Evolutionary conservation across 2,329 filamentous ascomycete genomes (phyloP).

Genomic region (Colletotrichum lentis): DNA sequence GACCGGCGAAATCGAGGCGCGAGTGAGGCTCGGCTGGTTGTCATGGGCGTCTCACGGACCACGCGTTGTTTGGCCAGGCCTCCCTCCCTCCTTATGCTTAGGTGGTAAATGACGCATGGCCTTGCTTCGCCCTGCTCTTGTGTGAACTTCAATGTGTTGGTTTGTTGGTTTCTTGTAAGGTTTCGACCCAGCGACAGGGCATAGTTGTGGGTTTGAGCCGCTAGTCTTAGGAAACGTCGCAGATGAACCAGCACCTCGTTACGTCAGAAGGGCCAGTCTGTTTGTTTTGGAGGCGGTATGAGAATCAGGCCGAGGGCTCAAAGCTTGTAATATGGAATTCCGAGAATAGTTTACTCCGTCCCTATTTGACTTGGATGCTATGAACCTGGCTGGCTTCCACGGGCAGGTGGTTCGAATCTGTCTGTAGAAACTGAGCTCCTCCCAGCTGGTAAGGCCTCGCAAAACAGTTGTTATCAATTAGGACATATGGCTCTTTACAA

Average conservation of each 20-base stretch:
- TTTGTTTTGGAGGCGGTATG: neutral
- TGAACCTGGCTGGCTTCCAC: too few species aligned
- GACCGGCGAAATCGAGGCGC: neutral
- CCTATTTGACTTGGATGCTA: too few species aligned
- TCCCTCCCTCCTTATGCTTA: neutral
- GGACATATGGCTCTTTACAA: too few species aligned
- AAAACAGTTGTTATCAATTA: too few species aligned
- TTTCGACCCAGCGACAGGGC: neutral
- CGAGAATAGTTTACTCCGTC: too few species aligned
- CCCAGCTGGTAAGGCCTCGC: too few species aligned
- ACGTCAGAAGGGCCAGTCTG: neutral
- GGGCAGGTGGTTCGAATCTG: too few species aligned
- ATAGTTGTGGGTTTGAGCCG: neutral
- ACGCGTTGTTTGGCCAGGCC: neutral
- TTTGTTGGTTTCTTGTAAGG: neutral
- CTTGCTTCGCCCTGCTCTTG: neutral
- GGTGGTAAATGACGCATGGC: neutral
- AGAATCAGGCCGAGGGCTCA: neutral
- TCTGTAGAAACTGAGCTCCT: too few species aligned
- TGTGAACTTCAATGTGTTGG: neutral
- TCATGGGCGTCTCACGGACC: neutral
- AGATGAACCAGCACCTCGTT: neutral
- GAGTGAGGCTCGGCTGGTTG: neutral
- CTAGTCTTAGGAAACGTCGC: neutral
- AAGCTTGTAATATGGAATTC: too few species aligned